Base-by-base conservation (phyloP, 2,329 filamentous ascomycete genomes). In the Allantophomopsis cytisporea region DNA sequence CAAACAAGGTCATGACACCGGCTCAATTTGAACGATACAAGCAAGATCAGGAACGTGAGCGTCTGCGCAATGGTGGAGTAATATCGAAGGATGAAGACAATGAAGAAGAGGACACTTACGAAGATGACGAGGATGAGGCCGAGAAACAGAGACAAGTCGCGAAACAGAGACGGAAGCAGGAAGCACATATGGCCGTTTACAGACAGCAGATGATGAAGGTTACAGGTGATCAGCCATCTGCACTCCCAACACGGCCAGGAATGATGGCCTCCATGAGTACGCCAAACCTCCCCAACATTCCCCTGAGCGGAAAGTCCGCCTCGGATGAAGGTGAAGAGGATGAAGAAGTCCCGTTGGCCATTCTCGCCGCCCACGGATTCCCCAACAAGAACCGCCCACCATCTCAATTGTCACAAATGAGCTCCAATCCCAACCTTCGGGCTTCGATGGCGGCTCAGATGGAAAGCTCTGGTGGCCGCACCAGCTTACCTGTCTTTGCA, bases 181-280 rank as follows among this genome's bases (percentile, higher is more conserved):
- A 94, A 59, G 87, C 87, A 11, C 85, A 91, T 56, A 80, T 94
- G 66, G 73, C 85, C 2, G 80, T 94, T 2, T 94, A 94, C 58
- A 76, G 87, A 42, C 87, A 94, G 57, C 83, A 91, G 60, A 94
- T 94, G 87, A 94, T 89, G 83, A 94, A 94, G 61, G 82, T 91
- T 21, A 93, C 86, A 1, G 87, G 87, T 36, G 84, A 89, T 49
- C 63, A 76, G 16, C 58, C 68, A 58, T 42, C 67, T 10, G 60
- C 63, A 33, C 48, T 60, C 11, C 57, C 68, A 12, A 53, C 63
- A 10, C 58, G 68, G 18, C 72, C 76, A n/a, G 68, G 73, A 12
- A 62, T 64, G 37, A 65, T 70, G 14, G 63, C 69, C 28, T 75
- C 73, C 4, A 65, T 69, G 51, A 83, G 79, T 55, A 73, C 74